Conservation (phyloP, 208 protist species). For the Acanthamoeba polyphaga region DNA sequence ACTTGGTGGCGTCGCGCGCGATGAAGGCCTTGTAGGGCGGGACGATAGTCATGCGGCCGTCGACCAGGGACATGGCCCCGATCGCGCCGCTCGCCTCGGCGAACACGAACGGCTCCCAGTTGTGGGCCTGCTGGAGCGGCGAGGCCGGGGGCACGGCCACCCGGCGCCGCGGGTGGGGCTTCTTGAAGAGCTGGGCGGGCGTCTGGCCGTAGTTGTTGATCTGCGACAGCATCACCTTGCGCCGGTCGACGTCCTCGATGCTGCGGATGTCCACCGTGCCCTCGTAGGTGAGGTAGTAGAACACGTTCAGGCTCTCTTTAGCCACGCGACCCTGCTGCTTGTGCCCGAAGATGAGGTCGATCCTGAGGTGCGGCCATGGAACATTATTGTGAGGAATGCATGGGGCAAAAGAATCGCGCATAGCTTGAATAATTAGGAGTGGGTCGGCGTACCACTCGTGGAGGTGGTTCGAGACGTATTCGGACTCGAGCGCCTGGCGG, state of each 20-base stretch:
- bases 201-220: constrained; percentile 98
- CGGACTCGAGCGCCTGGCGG: constrained; percentile 92
- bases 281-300: constrained; percentile 92
- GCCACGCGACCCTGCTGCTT: constrained; percentile 95
- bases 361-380: constrained; percentile 78
- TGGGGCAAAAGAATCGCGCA: too few relatives aligned
- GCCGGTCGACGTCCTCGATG: constrained; percentile 83
- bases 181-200: constrained; percentile 70
- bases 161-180: constrained; percentile 62
- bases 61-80: background rate
- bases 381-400: background rate
- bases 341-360: constrained; percentile 98
- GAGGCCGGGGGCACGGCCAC: background rate
- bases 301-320: constrained; percentile 95
- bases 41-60: background rate
- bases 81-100: constrained; percentile 22
- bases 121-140: constrained; percentile 1
- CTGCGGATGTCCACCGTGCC: constrained; percentile 92
- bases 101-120: constrained; percentile 50
- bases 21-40: constrained; percentile 66
- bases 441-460: constrained; percentile 85
- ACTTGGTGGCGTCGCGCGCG: background rate
- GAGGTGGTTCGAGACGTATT: constrained; percentile 93
- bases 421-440: background rate
- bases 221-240: constrained; percentile 93